These are phyloP conservation scores for Lactarius pseudohatsudake DNA, from an alignment of 768 basidiomycete genomes.

Conservation along the genomic window DNA sequence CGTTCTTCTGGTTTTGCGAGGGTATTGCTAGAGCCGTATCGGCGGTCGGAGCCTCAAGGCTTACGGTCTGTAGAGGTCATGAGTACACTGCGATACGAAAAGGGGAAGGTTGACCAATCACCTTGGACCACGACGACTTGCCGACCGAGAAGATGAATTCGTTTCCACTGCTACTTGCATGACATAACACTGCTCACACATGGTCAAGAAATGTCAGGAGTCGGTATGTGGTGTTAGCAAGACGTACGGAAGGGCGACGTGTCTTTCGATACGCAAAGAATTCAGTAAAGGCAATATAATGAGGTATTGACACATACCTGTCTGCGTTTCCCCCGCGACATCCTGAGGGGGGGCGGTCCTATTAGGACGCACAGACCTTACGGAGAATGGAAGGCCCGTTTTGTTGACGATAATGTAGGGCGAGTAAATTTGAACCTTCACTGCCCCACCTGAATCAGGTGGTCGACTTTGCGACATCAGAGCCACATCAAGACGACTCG, in stretches of 20 bases:
- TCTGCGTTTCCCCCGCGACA: constrained; percentile 76
- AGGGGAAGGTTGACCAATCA: constrained; percentile 32
- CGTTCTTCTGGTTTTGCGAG: constrained; percentile 57
- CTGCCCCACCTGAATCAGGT: constrained; percentile 90
- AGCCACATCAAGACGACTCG: not conserved
- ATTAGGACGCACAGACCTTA: constrained; percentile 62
- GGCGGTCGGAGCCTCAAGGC: constrained; percentile 90
- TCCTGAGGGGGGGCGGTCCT: constrained; percentile 67
- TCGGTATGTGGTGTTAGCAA: constrained; percentile 1
- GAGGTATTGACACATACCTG: constrained; percentile 44
- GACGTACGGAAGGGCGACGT: constrained; percentile 80
- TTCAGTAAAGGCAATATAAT: not conserved
- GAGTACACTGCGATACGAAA: not conserved
- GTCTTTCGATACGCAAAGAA: constrained; percentile 30
- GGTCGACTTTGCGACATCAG: constrained; percentile 51
- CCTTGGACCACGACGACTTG: constrained; percentile 90
- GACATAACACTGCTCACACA: constrained; percentile 71
- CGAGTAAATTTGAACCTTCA: constrained; percentile 92
- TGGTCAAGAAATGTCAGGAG: constrained; percentile 8
- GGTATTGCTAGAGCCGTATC: constrained; percentile 78
- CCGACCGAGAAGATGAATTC: constrained; percentile 80
- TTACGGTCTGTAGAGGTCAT: constrained; percentile 54
- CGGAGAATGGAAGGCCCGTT: constrained; percentile 78
- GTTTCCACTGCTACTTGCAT: constrained; percentile 73
- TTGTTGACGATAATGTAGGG: constrained; percentile 93